These are phyloP conservation scores for Sugiyamaella sp. DNA, from an alignment of 1,139 yeast species.

Conservation along the genomic window DNA sequence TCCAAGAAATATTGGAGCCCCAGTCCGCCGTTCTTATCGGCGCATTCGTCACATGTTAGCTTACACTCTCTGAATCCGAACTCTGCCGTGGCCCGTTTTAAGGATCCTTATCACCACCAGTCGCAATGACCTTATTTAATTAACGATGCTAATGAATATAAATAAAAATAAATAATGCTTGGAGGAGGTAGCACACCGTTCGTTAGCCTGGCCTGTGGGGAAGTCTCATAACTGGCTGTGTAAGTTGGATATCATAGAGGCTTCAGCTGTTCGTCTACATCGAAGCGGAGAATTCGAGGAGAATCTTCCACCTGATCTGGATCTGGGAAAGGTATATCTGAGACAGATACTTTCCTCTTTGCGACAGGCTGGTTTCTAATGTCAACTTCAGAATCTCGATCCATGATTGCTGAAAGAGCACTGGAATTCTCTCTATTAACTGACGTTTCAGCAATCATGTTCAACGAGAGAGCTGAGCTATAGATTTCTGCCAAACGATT, in stretches of 20 bases:
- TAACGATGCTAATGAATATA: slow-evolving; percentile 10
- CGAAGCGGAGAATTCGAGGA: slow-evolving; percentile 8
- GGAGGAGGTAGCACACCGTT: not conserved
- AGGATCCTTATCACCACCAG: slow-evolving; percentile 12
- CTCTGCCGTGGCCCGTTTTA: slow-evolving; percentile 21
- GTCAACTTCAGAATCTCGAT: not conserved
- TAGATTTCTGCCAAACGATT: slow-evolving; percentile 17
- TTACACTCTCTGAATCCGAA: slow-evolving; percentile 23
- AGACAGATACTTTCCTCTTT: not conserved
- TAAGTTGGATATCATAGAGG: slow-evolving; percentile 6
- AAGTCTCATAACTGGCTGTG: no score
- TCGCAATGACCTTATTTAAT: not conserved
- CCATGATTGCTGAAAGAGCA: slow-evolving; percentile 5
- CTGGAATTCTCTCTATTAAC: not conserved
- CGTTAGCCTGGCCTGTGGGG: no score
- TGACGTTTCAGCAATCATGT: slow-evolving; percentile 19
- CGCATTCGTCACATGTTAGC: slow-evolving; percentile 25
- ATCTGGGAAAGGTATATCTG: not conserved
- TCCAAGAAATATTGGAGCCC: slow-evolving; percentile 27
- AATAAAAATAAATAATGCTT: slow-evolving; percentile 4
- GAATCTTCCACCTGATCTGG: slow-evolving; percentile 1
- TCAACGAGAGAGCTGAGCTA: slow-evolving; percentile 14
- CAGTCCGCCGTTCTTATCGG: slow-evolving; percentile 24
- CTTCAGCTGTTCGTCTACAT: slow-evolving; percentile 1
- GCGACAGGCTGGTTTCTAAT: not conserved